These are phyloP conservation scores for Acanthamoeba sp. DNA, from an alignment of 208 protist genomes.

Conservation along the genomic window DNA sequence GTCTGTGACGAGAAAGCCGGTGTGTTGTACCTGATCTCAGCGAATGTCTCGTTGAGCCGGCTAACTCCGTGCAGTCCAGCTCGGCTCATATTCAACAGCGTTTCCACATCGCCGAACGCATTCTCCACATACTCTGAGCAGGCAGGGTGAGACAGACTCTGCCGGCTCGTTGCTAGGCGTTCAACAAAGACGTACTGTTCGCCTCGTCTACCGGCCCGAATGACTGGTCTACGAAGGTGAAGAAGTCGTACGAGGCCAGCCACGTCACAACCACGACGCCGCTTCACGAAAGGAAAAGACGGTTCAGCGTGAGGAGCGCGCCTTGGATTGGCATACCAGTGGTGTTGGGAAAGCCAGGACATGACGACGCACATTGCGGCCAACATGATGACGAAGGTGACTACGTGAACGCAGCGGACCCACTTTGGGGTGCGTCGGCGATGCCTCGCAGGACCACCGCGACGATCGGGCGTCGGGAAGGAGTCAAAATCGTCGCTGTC, in stretches of 20 bases:
- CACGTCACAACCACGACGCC: slow-evolving; percentile 4
- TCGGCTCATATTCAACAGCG: background rate
- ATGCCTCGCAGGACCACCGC: background rate
- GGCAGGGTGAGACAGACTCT: background rate
- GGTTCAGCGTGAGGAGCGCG: too few species aligned
- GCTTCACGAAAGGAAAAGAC: too few species aligned
- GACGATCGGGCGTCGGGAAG: background rate
- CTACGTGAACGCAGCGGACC: background rate
- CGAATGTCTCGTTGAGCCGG: background rate
- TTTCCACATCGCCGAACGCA: background rate
- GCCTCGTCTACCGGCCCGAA: background rate
- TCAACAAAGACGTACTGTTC: background rate
- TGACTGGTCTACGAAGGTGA: background rate
- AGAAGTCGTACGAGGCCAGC: slow-evolving; percentile 1
- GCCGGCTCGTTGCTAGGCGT: background rate
- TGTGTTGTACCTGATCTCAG: background rate
- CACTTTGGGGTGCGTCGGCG: background rate
- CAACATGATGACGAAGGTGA: background rate
- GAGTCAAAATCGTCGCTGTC: background rate
- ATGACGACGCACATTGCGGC: too few species aligned
- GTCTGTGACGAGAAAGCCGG: background rate
- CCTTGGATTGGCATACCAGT: too few species aligned
- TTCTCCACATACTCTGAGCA: background rate
- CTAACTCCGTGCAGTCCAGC: background rate
- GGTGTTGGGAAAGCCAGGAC: too few species aligned